phyloP scores from a whole-genome alignment of 805 yeast genomes.

The Lipomyces anomalus region DNA sequence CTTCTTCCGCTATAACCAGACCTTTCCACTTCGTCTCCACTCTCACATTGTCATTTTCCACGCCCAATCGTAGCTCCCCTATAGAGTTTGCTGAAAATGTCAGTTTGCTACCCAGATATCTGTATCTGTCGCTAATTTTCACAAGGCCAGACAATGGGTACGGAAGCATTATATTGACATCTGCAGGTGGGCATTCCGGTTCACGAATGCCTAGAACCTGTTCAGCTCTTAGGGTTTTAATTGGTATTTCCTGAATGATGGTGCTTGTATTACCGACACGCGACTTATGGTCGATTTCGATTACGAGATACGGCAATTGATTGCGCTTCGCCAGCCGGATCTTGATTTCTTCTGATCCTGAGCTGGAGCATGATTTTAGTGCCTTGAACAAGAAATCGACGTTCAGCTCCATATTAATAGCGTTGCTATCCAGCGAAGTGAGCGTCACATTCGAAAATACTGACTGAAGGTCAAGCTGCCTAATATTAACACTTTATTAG shows the following conservation, averaged over 20 bases:
- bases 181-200: slow-evolving; percentile 55
- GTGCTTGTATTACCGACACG: slow-evolving; percentile 34
- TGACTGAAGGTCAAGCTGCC: slow-evolving; percentile 12
- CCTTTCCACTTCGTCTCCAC: slow-evolving; percentile 30
- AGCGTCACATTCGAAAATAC: slow-evolving; percentile 6
- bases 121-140: slow-evolving; percentile 32
- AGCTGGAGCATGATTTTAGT: slow-evolving; percentile 48
- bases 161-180: slow-evolving; percentile 47
- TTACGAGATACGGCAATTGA: slow-evolving; percentile 47
- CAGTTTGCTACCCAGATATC: slow-evolving; percentile 26
- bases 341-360: slow-evolving; percentile 29
- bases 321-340: slow-evolving; percentile 30
- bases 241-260: slow-evolving; percentile 49
- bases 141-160: slow-evolving; percentile 28
- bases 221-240: slow-evolving; percentile 51
- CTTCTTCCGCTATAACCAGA: slow-evolving; percentile 4
- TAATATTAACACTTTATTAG: neutral
- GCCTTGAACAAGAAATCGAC: slow-evolving; percentile 56
- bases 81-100: slow-evolving; percentile 20
- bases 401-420: slow-evolving; percentile 56
- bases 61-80: slow-evolving; percentile 26
- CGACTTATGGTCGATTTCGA: slow-evolving; percentile 55
- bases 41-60: slow-evolving; percentile 26
- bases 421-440: slow-evolving; percentile 40
- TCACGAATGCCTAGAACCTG: slow-evolving; percentile 52